Percentiles rank a stretch among this genome's conserved stretches.
Evolutionary conservation across 73 alveolate species (phyloP).

Genomic region (Symbiodinium pilosum): DNA sequence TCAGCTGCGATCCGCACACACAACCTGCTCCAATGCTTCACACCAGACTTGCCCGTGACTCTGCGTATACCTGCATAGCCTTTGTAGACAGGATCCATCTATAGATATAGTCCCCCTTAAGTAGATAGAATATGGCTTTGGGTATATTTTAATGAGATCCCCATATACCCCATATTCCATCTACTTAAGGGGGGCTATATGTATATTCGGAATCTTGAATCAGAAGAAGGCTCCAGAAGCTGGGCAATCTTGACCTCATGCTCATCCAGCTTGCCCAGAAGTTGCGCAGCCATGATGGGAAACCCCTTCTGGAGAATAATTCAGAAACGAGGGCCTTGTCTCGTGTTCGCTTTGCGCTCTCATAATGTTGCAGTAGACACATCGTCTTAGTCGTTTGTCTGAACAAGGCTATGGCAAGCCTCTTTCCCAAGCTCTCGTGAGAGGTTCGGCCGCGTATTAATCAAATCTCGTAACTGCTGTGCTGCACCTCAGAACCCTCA

Average conservation of each 20-base stretch:
- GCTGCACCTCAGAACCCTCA: too few species aligned
- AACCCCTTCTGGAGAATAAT: neutral
- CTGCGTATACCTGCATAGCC: neutral
- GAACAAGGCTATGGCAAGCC: neutral
- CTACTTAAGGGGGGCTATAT: neutral
- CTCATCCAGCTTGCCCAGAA: neutral
- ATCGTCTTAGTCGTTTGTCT: neutral
- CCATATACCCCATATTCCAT: neutral
- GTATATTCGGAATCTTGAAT: too few species aligned
- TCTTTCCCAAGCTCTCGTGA: too few species aligned
- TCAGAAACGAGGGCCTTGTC: neutral
- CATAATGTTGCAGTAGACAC: neutral
- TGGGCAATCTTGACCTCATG: neutral
- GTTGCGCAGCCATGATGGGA: neutral
- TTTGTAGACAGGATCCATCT: neutral
- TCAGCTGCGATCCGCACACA: neutral
- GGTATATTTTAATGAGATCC: neutral
- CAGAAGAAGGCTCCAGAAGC: neutral
- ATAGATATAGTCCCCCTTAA: neutral
- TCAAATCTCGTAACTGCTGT: too few species aligned
- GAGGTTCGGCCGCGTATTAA: too few species aligned
- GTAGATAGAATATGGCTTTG: neutral
- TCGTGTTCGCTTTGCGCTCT: neutral
- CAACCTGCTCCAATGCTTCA: neutral
- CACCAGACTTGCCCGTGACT: neutral